Percentiles rank a stretch among this genome's conserved stretches.
phyloP scores from a whole-genome alignment of 129 eudicot genomes.

The Saussurea involucrata region DNA sequence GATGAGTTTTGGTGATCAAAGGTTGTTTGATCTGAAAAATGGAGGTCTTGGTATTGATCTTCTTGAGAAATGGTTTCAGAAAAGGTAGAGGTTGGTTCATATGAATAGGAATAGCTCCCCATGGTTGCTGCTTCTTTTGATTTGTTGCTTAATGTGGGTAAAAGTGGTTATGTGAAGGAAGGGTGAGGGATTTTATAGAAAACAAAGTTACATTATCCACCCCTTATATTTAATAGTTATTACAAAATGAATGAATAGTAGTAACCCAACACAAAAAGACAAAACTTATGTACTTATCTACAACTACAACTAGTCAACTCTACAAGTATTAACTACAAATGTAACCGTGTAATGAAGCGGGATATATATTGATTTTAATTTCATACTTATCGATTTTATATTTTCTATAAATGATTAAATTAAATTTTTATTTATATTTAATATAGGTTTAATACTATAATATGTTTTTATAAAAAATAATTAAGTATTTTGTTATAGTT shows the following conservation, averaged over 20 bases:
- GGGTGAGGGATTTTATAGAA: constrained; percentile 12
- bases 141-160: constrained; percentile 6
- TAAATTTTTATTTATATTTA: no score
- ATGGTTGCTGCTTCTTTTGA: not conserved
- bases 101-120: constrained; percentile 34
- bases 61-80: constrained; percentile 16
- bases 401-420: no score
- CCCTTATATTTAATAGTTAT: not conserved
- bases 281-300: not conserved
- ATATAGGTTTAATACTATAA: no score
- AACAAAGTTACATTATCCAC: not conserved
- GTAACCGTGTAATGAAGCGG: no score
- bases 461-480: no score
- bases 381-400: no score
- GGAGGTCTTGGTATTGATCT: constrained; percentile 14
- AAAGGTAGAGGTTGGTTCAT: constrained; percentile 11
- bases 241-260: not conserved
- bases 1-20: constrained; percentile 13
- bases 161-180: constrained; percentile 16
- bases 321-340: no score
- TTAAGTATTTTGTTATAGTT: no score
- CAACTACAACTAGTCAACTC: no score
- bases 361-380: no score
- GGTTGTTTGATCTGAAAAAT: constrained; percentile 4
- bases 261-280: not conserved